Evolutionary conservation across 1,139 yeast species (phyloP), one percentile per base, ranked within the genome.

Genomic region (Zygosaccharomyces sapae): DNA sequence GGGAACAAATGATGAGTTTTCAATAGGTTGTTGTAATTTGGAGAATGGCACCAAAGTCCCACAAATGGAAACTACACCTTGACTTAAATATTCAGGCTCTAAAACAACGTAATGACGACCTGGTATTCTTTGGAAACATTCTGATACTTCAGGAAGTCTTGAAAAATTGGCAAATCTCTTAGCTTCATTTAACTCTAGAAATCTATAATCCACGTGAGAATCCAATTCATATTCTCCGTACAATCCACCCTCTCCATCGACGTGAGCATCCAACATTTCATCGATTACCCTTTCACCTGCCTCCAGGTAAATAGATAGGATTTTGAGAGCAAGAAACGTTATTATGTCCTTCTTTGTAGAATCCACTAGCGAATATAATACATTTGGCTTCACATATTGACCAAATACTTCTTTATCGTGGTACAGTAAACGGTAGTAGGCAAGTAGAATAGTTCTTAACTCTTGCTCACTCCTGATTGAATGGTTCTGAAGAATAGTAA

Each of bases 181-280:
- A 3, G 94, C 89, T 65, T 87, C 96, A 30, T 81, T 64, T 4
- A 87, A 57, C 7, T 80, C 73, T 37, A 88, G 63, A 55, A 75
- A 80, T 37, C 66, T 67, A 60, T 73, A 85, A 61, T 86, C 81
- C n/a, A 83, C 70, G 4, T 61, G 57, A 1, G 52, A 44, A 36
- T 72, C 78, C 3, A 71, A 70, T 55, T 85, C 94, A 55, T 75
- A 82, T 1, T 65, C 48, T 1, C 68, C 65, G 22, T 50, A 38
- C 2, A 63, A 41, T 2, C 46, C 41, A 4, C 52, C 49, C n/a
- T 44, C 33, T 0, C 58, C 54, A 2, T 61, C 61, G 30, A 71
- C 56, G 49, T 72, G 71, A n/a, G 68, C 65, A 1, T 66, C 54
- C 4, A 80, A 55, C 79, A 83, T 75, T 45, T 73, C 69, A 13